Conservation (phyloP, 352 stramenopile species). For the Phytophthora meadii region DNA sequence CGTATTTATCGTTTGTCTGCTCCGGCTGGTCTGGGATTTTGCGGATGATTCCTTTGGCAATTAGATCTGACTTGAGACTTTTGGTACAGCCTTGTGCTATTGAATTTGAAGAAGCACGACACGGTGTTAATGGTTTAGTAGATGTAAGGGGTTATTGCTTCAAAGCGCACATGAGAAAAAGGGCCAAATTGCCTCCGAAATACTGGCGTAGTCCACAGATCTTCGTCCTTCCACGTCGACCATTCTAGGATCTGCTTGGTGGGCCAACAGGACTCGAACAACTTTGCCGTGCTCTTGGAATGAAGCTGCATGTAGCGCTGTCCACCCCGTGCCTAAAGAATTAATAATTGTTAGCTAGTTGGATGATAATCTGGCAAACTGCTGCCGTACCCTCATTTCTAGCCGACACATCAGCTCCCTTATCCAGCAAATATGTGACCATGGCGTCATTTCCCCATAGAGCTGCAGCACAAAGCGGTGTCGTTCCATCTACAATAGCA, state of each 20-base stretch:
- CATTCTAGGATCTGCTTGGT: conserved; percentile 55
- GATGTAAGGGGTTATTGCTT: not conserved
- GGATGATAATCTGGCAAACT: not conserved
- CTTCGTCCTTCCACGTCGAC: conserved; percentile 54
- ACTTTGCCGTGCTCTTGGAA: conserved; percentile 78
- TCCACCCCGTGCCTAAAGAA: conserved; percentile 61
- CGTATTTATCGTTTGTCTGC: conserved; percentile 56
- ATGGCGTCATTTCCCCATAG: conserved; percentile 74
- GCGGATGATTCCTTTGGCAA: conserved; percentile 70
- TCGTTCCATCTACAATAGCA: conserved; percentile 57
- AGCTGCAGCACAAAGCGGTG: conserved; percentile 61
- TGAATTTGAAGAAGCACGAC: not conserved
- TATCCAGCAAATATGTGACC: conserved; percentile 66
- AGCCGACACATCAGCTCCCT: conserved; percentile 55
- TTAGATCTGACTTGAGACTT: conserved; percentile 62
- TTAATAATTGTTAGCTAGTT: conserved; percentile 4
- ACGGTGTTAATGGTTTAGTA: too few species aligned
- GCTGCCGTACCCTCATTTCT: conserved; percentile 60
- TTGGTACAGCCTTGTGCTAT: conserved; percentile 57
- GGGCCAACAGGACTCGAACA: conserved; percentile 57
- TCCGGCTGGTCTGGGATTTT: conserved; percentile 68
- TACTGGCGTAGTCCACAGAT: conserved; percentile 72
- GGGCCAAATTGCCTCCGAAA: conserved; percentile 76
- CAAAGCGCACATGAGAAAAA: conserved; percentile 57
- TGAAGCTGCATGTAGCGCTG: conserved; percentile 64